Percentiles rank a stretch among this genome's conserved stretches.
Evolutionary conservation across 129 eudicot species (phyloP).

Genomic region (Chrysanthemum seticuspe): DNA sequence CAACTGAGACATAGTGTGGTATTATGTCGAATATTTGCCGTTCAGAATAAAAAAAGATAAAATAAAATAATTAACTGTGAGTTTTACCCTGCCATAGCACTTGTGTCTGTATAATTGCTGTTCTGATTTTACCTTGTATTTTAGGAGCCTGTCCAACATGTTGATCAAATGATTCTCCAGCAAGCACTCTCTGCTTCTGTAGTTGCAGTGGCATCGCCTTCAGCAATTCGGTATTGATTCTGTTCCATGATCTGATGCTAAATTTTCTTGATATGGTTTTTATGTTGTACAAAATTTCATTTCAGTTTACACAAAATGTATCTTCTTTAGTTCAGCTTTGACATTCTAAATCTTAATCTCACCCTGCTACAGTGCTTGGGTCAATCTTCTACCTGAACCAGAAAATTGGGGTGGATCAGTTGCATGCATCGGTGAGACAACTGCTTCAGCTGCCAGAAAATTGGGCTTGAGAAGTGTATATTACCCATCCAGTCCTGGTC

Average conservation of each 20-base stretch:
- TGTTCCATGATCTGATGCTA: slow-evolving; percentile 13
- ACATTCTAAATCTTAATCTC: not conserved
- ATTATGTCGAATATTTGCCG: too few relatives aligned
- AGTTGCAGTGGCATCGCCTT: slow-evolving; percentile 93
- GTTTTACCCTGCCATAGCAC: too few relatives aligned
- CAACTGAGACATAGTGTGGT: too few relatives aligned
- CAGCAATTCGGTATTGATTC: slow-evolving; percentile 72
- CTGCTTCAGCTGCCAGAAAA: slow-evolving; percentile 80
- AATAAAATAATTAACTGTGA: too few relatives aligned
- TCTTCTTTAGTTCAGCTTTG: slow-evolving; percentile 1
- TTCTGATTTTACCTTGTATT: slow-evolving; percentile 13
- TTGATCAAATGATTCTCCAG: slow-evolving; percentile 54
- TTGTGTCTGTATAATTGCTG: not conserved
- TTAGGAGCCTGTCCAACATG: slow-evolving; percentile 70
- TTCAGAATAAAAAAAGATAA: too few relatives aligned
- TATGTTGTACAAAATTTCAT: not conserved
- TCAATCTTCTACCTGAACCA: slow-evolving; percentile 52
- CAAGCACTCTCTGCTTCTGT: slow-evolving; percentile 81
- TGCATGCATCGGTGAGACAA: slow-evolving; percentile 97
- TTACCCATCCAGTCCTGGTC: slow-evolving; percentile 71
- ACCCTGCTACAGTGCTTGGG: slow-evolving; percentile 68
- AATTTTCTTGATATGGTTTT: not conserved
- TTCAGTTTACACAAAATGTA: slow-evolving; percentile 7
- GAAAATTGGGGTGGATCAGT: slow-evolving; percentile 56
- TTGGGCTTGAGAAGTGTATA: slow-evolving; percentile 67